Base-by-base conservation (phyloP, 2,329 filamentous ascomycete species). In the Fusarium bactridioides region DNA sequence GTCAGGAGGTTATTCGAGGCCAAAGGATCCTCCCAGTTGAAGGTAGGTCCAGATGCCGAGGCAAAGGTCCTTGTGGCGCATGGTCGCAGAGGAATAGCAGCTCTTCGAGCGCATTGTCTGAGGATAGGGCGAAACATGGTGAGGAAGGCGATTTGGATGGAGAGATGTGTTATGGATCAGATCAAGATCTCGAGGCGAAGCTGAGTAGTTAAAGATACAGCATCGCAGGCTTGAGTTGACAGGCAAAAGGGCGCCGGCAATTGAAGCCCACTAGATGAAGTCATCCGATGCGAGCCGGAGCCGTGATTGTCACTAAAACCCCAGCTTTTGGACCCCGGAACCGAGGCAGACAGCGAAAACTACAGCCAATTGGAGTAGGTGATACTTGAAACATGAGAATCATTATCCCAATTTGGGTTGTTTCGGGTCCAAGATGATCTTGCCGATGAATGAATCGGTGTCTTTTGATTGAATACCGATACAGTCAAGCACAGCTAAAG, bases 11-110 rank as follows among this genome's bases (percentile, higher is more conserved):
- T 92, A 77, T 90, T 91, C 40, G 91, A 87, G 31, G 87, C 88
- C 65, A 99, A 86, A 25, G 96, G 95, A 79, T 99, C 96, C 80
- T 96, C 89, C 95, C 96, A 99, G 81, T 97, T 91, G 81, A 98
- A 98, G 25, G 76, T 73, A 7, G 81, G 77, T 31, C 75, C 76
- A 41, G 75, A 67, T 33, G 80, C 77, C 16, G 82, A 83, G 47
- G 83, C 81, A 70, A 82, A 84, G 69, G 78, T 74, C 62, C 82
- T 77, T 51, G 69, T 74, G 64, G 74, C 77, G 47, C 72, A 75
- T 66, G 76, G 77, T 64, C 76, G 72, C 69, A 75, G 38, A 40
- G 76, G 71, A 61, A 53, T 15, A 23, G 70, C 67, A 51, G 73
- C 67, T 55, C 50, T 76, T 70, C 78, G 74, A 50, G 72, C 70